Evolutionary conservation across 2,329 filamentous ascomycete species (phyloP), one percentile per base, ranked within the genome.

Genomic region (Zarea fungicola): DNA sequence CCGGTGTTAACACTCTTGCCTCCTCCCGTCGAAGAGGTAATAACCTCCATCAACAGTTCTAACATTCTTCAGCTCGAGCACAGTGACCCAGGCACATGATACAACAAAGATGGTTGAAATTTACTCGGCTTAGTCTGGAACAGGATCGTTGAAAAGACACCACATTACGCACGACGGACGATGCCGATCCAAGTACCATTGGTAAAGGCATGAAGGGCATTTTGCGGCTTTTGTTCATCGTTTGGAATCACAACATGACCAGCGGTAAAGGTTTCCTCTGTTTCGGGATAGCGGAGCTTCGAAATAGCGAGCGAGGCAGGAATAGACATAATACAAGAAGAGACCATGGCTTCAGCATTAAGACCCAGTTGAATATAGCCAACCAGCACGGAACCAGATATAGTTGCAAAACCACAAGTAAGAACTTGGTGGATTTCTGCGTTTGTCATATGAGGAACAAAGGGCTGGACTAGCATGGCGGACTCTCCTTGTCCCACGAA

Each of bases 401-500:
- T 96, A 39, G 91, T 96, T 21, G 91, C 90, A 59, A 95, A 95
- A 54, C 90, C 91, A 56, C 86, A 95, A 47, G 85, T 87, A 88
- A 96, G 90, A 66, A 96, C 78, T 70, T 96, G 90, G 67, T 96
- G 91, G 50, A 96, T 73, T 68, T 96, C 91, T 55, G 89, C 89
- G 62, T 84, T 77, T 54, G 91, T 96, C 61, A 96, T 79, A 66
- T 93, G 84, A 10, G 87, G 74, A 39, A 96, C 83, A 65, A 95
- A 96, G 1, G 89, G 89, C 48, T 84, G 83, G 67, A 96, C 89
- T 60, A 96, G 73, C 87, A 96, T 95, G 52, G 89, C 89, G 21
- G 87, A 93, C 75, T 96, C 91, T 62, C 91, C 90, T 72, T 95
- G 90, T 8, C 91, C 91, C 61, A 96, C 93, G 69, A 96, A 96